Percentiles rank a stretch among this genome's conserved stretches.
These are phyloP conservation scores for Cetradonia linearis DNA, from an alignment of 495 filamentous ascomycete genomes.

Conservation along the genomic window DNA sequence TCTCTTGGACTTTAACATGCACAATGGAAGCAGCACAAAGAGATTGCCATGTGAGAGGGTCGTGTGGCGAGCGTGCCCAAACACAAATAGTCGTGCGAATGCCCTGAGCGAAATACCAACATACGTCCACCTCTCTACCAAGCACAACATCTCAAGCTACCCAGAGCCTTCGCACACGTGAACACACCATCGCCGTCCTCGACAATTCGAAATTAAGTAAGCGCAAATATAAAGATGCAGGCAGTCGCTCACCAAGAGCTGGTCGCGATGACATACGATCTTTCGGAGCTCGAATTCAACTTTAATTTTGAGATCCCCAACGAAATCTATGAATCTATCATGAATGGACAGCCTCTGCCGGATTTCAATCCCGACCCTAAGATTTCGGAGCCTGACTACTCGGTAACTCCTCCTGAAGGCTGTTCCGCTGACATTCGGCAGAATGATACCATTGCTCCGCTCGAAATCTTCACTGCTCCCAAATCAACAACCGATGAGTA, in stretches of 20 bases:
- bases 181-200: not conserved
- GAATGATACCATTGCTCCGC: not conserved
- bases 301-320: not conserved
- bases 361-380: not conserved
- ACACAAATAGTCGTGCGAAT: not conserved
- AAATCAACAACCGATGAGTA: not conserved
- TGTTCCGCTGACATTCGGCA: not conserved
- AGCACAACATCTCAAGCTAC: not conserved
- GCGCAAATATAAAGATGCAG: not conserved
- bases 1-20: not conserved
- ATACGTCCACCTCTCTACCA: not conserved
- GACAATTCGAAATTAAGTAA: not conserved
- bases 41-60: not conserved
- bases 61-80: not conserved
- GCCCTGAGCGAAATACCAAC: not conserved
- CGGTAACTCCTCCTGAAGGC: not conserved
- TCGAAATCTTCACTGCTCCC: not conserved
- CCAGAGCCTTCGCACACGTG: not conserved
- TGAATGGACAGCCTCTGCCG: not conserved
- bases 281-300: not conserved
- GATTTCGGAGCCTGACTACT: not conserved
- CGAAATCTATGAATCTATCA: not conserved
- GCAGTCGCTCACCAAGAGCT: not conserved
- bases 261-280: not conserved
- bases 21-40: not conserved